Evolutionary conservation across 305 asterid species (phyloP).

Genomic region (Solanum hybrid): DNA sequence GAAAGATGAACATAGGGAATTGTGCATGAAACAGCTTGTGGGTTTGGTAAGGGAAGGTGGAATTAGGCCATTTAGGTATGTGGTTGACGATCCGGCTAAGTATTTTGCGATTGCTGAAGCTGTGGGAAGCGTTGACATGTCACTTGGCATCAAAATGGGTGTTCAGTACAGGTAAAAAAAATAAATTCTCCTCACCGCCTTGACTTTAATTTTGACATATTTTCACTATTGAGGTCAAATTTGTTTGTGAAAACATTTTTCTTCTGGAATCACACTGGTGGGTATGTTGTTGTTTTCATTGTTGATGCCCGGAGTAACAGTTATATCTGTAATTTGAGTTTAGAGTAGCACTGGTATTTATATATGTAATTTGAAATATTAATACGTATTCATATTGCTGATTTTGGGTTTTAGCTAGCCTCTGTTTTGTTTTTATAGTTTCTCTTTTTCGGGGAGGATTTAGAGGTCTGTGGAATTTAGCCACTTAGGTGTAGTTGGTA

Average conservation of each 20-base stretch:
- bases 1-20: conserved; percentile 81
- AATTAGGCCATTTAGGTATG: conserved; percentile 63
- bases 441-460: not conserved
- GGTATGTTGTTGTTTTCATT: not conserved
- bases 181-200: not conserved
- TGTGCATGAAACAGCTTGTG: conserved; percentile 75
- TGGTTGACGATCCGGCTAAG: conserved; percentile 71
- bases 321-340: not conserved
- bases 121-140: conserved; percentile 86
- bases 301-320: not conserved
- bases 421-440: not conserved
- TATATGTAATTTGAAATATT: not conserved
- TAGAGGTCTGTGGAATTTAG: not conserved
- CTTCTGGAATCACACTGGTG: not conserved
- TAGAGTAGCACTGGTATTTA: not conserved
- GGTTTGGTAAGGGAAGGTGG: conserved; percentile 84
- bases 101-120: conserved; percentile 85
- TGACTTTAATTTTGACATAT: not conserved
- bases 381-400: not conserved
- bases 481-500: not conserved
- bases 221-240: not conserved
- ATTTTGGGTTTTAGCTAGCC: not conserved
- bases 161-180: conserved; percentile 75
- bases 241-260: not conserved
- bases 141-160: conserved; percentile 88